Evolutionary conservation across 2,329 filamentous ascomycete genomes (phyloP), one percentile per base, ranked within the genome.

Genomic region (Septoria linicola): DNA sequence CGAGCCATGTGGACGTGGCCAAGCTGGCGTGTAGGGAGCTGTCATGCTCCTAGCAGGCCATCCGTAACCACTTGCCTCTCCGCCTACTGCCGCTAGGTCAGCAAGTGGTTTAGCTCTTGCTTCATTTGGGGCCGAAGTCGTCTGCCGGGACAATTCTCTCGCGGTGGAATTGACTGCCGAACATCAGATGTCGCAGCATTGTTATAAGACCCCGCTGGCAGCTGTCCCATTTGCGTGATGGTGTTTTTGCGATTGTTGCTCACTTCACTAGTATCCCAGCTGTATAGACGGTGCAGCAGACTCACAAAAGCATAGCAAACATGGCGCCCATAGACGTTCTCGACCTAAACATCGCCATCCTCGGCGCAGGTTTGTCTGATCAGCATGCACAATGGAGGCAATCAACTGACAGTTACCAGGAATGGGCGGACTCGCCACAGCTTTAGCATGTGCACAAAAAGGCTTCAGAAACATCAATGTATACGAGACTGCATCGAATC

Each of bases 391-490:
- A 4, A 6, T 31, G 8, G 8, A 2, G 11, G 2, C 11, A 34
- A 8, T 0, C 16, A 17, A 13, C 44, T 45, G 8, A 54, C 46
- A 56, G 13, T 3, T 14, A 20, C 7, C 49, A 85, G 86, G 88
- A 58, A 92, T 93, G 87, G 88, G 87, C 45, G 88, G 88, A 21
- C 75, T 92, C 21, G 82, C 85, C 51, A 79, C 76, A 44, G 87
- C 87, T 5, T 77, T 92, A 30, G 81, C 87, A 10, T 78, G 92
- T 30, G 87, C 88, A 34, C 86, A 86, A 70, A 82, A 84, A 61
- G 88, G 88, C 6, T 91, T 92, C 70, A 80, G 76, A 58, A 74
- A 86, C 51, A 84, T 92, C 63, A 76, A 85, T 48, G 81, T 92
- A 43, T 92, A 83, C 67, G 88, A 92, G 67, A 80, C 78, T 30